phyloP scores from a whole-genome alignment of 306 rosid species.

The Acacia crassicarpa region DNA sequence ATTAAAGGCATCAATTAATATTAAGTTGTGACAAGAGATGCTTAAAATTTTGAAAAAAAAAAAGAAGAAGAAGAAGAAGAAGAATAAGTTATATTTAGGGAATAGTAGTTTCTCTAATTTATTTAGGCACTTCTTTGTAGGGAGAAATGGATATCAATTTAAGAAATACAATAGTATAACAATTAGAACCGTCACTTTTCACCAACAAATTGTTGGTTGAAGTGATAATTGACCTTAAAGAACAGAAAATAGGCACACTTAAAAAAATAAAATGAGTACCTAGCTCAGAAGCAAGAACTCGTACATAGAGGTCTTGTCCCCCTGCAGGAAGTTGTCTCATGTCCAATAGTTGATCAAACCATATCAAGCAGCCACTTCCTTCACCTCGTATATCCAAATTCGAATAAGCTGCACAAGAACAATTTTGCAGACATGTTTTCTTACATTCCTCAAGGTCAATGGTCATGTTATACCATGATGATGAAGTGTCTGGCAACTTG shows the following conservation, averaged over 20 bases:
- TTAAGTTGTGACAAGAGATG: not conserved
- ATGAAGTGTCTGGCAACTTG: slow-evolving; percentile 11
- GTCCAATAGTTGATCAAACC: slow-evolving; percentile 28
- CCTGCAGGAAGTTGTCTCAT: not conserved
- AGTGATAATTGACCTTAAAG: no score
- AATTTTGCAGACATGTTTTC: slow-evolving; percentile 5
- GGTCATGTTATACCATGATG: not conserved
- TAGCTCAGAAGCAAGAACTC: slow-evolving; percentile 14
- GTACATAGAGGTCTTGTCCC: slow-evolving; percentile 32
- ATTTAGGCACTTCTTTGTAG: not conserved
- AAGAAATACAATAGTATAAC: not conserved
- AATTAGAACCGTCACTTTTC: not conserved
- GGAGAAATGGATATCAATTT: not conserved
- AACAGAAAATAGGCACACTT: no score
- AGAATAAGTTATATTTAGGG: not conserved
- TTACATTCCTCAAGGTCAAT: slow-evolving; percentile 10
- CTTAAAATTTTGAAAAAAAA: no score
- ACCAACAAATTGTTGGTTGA: no score
- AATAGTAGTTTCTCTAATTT: not conserved
- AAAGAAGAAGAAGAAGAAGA: no score
- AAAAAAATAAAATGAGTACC: not conserved
- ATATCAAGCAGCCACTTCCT: slow-evolving; percentile 34
- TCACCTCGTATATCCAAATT: not conserved
- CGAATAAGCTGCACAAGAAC: slow-evolving; percentile 36
- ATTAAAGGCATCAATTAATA: not conserved